A percentile compares a stretch with the other conserved stretches of the same genome.
Conservation (phyloP, 371 early-diverging fungal species). For the Umbelopsis sp. region DNA sequence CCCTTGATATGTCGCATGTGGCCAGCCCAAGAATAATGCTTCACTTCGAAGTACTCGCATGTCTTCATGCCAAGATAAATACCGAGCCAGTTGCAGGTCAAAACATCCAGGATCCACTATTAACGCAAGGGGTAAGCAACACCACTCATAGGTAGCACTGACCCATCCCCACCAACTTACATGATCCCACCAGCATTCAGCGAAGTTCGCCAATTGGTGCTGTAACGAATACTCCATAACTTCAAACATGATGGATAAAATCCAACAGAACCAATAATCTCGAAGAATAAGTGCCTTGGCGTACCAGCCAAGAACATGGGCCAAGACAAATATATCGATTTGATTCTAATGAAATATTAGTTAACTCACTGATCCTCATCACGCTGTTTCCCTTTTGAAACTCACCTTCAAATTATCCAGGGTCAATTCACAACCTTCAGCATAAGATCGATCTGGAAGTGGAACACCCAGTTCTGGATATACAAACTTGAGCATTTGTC, state of each 20-base stretch:
- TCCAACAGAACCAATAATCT: slow-evolving; percentile 96
- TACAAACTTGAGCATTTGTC: slow-evolving; percentile 75
- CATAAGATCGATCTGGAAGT: slow-evolving; percentile 92
- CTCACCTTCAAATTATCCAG: slow-evolving; percentile 73
- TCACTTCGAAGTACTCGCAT: slow-evolving; percentile 94
- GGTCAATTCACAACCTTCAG: slow-evolving; percentile 84
- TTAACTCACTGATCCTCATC: background rate
- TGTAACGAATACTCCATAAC: slow-evolving; percentile 93
- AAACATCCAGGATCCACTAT: slow-evolving; percentile 95
- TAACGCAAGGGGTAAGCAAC: background rate
- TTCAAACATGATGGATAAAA: slow-evolving; percentile 92
- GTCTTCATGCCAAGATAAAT: slow-evolving; percentile 94
- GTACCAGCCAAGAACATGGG: slow-evolving; percentile 96
- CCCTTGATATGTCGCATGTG: slow-evolving; percentile 78
- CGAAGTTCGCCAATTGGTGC: slow-evolving; percentile 97
- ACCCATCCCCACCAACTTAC: slow-evolving; percentile 48
- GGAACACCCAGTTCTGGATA: slow-evolving; percentile 81
- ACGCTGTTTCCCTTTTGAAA: background rate
- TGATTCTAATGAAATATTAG: slow-evolving; percentile 53
- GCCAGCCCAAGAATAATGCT: slow-evolving; percentile 93
- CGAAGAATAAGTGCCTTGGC: slow-evolving; percentile 90
- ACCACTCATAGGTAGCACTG: background rate
- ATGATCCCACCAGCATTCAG: slow-evolving; percentile 99
- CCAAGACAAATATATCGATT: slow-evolving; percentile 93
- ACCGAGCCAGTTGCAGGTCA: slow-evolving; percentile 94